Evolutionary conservation across 768 basidiomycete species (phyloP).

Genomic region (Filobasidium floriforme): DNA sequence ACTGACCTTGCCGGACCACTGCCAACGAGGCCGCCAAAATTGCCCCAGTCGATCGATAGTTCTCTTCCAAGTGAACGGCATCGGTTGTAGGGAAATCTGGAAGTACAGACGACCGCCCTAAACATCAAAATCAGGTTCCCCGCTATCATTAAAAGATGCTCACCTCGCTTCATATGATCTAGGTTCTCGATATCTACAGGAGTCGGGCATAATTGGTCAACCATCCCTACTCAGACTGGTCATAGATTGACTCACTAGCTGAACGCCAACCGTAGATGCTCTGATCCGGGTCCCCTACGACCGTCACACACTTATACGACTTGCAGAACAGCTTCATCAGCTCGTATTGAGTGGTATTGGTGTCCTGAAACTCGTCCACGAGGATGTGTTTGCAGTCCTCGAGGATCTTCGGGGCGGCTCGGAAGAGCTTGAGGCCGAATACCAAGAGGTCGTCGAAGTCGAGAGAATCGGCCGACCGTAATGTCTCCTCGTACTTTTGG

Average conservation of each 20-base stretch:
- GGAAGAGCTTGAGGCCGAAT: conserved; percentile 63
- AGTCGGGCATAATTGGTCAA: background rate
- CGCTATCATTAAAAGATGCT: conserved; percentile 26
- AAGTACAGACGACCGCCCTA: conserved; percentile 3
- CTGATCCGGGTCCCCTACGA: conserved; percentile 88
- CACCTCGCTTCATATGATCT: conserved; percentile 61
- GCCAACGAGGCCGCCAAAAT: conserved; percentile 67
- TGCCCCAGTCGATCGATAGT: conserved; percentile 73
- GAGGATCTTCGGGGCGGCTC: conserved; percentile 50
- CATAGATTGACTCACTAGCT: conserved; percentile 44
- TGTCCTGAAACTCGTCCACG: conserved; percentile 83
- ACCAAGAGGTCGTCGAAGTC: conserved; percentile 83
- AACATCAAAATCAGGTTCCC: background rate
- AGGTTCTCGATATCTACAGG: conserved; percentile 60
- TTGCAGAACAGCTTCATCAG: conserved; percentile 64
- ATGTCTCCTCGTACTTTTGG: conserved; percentile 57
- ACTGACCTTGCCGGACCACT: conserved; percentile 69
- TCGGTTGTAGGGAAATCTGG: conserved; percentile 59
- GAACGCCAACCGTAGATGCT: conserved; percentile 87
- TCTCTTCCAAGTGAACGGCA: conserved; percentile 72
- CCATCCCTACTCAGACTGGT: background rate
- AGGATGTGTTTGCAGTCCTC: conserved; percentile 62
- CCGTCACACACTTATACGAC: conserved; percentile 55
- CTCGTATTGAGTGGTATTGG: conserved; percentile 71
- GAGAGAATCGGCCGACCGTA: conserved; percentile 60